Percentiles rank a stretch among this genome's conserved stretches.
phyloP scores from a whole-genome alignment of 2,329 filamentous ascomycete species.

The Aspergillus puulaauensis region DNA sequence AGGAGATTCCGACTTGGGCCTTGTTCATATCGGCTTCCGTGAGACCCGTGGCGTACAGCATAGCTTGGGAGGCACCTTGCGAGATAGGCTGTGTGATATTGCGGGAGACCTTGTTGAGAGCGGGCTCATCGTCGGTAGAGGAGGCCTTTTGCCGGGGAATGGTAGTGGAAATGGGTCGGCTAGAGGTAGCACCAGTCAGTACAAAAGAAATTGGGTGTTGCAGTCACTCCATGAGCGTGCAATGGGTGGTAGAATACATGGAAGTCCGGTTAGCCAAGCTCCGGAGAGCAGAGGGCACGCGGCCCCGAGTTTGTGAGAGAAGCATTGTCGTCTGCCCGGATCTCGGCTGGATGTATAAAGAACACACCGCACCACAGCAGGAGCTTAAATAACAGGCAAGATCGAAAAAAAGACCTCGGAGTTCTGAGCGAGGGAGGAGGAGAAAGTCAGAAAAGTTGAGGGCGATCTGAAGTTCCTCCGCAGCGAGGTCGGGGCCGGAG shows the following conservation, averaged over 20 bases:
- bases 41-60: constrained; percentile 95
- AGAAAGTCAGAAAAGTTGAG: background rate
- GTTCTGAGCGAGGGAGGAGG: constrained; percentile 1
- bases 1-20: constrained; percentile 95
- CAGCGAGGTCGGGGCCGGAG: constrained; percentile 22
- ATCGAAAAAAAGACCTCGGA: background rate
- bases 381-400: constrained; percentile 1
- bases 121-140: constrained; percentile 48
- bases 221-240: background rate
- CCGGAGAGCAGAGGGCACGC: constrained; percentile 28
- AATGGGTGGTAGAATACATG: constrained; percentile 3
- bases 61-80: constrained; percentile 96
- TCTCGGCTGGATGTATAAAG: background rate
- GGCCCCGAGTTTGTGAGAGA: constrained; percentile 30
- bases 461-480: constrained; percentile 5
- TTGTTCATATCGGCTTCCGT: constrained; percentile 87
- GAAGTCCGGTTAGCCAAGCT: constrained; percentile 17
- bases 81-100: constrained; percentile 95
- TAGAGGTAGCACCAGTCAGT: constrained; percentile 12
- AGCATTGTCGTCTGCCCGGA: constrained; percentile 21
- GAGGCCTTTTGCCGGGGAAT: constrained; percentile 42
- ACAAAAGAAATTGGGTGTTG: too few relatives aligned
- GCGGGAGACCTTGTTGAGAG: constrained; percentile 79
- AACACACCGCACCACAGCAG: background rate
- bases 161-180: constrained; percentile 44